These are phyloP conservation scores for Malus hybrid DNA, from an alignment of 331 rosid genomes.

Conservation along the genomic window DNA sequence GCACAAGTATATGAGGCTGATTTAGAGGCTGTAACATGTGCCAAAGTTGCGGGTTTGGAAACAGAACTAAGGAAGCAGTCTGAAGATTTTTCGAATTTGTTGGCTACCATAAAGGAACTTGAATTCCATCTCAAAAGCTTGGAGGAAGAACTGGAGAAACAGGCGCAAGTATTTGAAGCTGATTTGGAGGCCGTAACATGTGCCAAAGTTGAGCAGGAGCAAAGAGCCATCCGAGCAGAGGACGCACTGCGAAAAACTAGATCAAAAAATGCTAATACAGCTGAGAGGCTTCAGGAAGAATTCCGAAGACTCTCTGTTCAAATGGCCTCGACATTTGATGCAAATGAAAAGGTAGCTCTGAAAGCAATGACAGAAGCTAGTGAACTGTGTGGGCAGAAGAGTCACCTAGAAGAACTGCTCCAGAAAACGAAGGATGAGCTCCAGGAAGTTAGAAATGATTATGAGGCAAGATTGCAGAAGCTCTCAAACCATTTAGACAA, in stretches of 20 bases:
- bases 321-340: constrained; percentile 78
- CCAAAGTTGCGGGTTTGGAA: constrained; percentile 31
- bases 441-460: constrained; percentile 32
- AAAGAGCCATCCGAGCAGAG: constrained; percentile 89
- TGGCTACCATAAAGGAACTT: constrained; percentile 53
- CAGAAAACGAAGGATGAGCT: constrained; percentile 42
- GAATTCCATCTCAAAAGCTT: constrained; percentile 51
- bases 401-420: constrained; percentile 46
- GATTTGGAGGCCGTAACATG: constrained; percentile 60
- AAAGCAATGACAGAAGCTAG: constrained; percentile 67
- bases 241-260: constrained; percentile 63
- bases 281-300: constrained; percentile 90
- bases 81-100: constrained; percentile 53
- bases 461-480: constrained; percentile 37
- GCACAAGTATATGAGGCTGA: constrained; percentile 60
- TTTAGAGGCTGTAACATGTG: constrained; percentile 51
- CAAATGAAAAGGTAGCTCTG: constrained; percentile 74
- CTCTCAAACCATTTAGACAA: constrained; percentile 43
- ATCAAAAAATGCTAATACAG: constrained; percentile 59
- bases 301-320: constrained; percentile 64
- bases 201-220: constrained; percentile 81
- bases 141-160: constrained; percentile 77
- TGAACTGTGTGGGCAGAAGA: constrained; percentile 54
- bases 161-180: constrained; percentile 52
- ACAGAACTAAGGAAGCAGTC: constrained; percentile 60